Base-by-base conservation (phyloP, 2,329 filamentous ascomycete species). In the Colletotrichum truncatum region DNA sequence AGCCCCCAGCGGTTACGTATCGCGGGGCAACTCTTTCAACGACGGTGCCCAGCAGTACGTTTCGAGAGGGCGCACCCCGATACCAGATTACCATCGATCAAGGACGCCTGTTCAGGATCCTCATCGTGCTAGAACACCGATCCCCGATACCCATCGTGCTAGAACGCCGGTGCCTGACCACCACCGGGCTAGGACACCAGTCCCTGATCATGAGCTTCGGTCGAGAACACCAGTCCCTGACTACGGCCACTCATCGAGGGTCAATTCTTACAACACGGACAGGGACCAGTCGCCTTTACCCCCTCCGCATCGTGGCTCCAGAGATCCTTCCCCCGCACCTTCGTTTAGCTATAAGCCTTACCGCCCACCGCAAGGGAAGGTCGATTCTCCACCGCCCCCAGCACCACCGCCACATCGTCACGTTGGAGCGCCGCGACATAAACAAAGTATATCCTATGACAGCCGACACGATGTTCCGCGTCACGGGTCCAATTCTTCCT, bases 351-450 rank as follows among this genome's bases (percentile, higher is more conserved):
- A 76, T 72, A 70, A 71, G 23, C 74, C 75, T 26, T 69, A 71
- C 62, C 75, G 71, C 71, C 63, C 63, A 12, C 74, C 59, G 7
- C 64, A 51, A 26, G 64, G 79, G 18, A 76, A 82, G 45, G 79
- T 81, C 36, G 85, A 86, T 39, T 88, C 87, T 18, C 91, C 91
- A 8, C 93, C 93, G 16, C 93, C 94, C 7, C 93, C 94, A 2
- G 90, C 93, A 2, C 94, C 94, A 0, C 91, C 91, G 8, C 93
- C 94, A 6, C 94, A 97, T 68, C 90, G 94, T 7, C 93, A 94
- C 77, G 85, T 81, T n/a, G 66, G 56, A 11, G 36, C 67, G 28
- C 26, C 71, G 7, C 70, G 76, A 4, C 75, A 78, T 11, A 74
- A 72, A 4, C 72, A 78, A 58, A 69, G 74, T 26, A 67, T 69